Evolutionary conservation across 108 stramenopile genomes (phyloP).

Genomic region (Aurantiochytrium sp.): DNA sequence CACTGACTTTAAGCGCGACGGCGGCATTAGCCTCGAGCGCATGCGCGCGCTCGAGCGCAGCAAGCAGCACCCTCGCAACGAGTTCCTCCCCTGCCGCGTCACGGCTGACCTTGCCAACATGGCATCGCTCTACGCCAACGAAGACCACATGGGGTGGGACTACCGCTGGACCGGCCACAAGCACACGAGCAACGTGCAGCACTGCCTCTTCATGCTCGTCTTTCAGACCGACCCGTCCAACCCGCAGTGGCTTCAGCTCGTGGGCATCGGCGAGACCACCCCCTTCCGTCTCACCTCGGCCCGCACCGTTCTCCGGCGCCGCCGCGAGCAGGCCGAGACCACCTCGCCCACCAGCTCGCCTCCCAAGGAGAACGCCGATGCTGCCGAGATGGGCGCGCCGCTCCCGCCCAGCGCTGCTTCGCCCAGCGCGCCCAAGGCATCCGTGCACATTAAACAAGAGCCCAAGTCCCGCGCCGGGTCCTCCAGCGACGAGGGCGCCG

Average conservation of each 20-base stretch:
- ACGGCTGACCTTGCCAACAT: background rate
- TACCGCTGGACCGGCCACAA: slow-evolving; percentile 1
- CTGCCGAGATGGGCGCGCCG: no score
- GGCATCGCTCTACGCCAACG: background rate
- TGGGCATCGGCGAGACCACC: background rate
- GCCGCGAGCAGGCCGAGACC: background rate
- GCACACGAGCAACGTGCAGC: background rate
- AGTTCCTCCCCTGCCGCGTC: background rate
- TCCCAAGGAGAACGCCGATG: no score
- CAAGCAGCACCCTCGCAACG: background rate
- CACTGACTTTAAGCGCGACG: background rate
- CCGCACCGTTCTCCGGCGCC: background rate
- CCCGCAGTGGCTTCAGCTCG: background rate
- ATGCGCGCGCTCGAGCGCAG: background rate
- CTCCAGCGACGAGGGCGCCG: no score
- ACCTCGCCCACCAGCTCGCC: no score
- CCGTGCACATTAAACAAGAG: no score
- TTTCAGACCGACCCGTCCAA: background rate
- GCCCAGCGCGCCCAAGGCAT: no score
- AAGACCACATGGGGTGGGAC: background rate
- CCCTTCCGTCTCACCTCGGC: background rate
- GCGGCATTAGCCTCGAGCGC: background rate
- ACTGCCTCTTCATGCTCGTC: background rate
- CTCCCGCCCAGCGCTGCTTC: no score
- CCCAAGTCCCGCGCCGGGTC: no score